These are phyloP conservation scores for Monosporascus ibericus DNA, from an alignment of 2,329 filamentous ascomycete species.

Conservation along the genomic window DNA sequence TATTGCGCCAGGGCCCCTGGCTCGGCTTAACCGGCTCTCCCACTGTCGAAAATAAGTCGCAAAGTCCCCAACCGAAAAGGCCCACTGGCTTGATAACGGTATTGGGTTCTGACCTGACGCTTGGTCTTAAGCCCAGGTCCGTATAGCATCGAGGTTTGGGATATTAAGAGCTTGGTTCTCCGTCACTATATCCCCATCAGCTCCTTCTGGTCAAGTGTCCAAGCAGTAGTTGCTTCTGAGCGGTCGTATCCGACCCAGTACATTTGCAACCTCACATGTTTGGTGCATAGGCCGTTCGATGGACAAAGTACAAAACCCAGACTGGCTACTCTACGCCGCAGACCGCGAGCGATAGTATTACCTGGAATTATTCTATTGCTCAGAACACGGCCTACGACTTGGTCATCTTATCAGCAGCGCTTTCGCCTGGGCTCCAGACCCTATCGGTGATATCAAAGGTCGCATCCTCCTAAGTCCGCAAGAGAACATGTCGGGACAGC, in stretches of 20 bases:
- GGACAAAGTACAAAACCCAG: conserved; percentile 22
- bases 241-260: neutral
- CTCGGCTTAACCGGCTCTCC: neutral
- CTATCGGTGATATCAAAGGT: conserved; percentile 8
- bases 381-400: conserved; percentile 5
- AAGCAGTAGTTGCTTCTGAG: neutral
- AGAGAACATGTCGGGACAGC: conserved; percentile 20
- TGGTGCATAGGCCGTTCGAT: conserved; percentile 21
- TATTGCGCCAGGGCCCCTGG: too few species aligned
- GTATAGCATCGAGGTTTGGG: neutral
- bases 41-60: neutral
- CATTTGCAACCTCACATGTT: neutral
- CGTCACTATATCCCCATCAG: neutral
- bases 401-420: conserved; percentile 6
- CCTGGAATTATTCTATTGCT: conserved; percentile 12
- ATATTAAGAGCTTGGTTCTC: neutral
- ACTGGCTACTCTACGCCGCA: conserved; percentile 15
- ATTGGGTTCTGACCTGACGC: too few species aligned
- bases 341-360: conserved; percentile 21
- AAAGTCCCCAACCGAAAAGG: neutral
- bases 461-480: conserved; percentile 8
- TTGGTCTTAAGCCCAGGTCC: neutral
- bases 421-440: conserved; percentile 11
- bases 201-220: neutral
- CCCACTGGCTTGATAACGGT: neutral